Percentiles rank a stretch among this genome's conserved stretches.
These are phyloP conservation scores for Novymonas esmeraldas DNA, from an alignment of 208 protist species.

Conservation along the genomic window DNA sequence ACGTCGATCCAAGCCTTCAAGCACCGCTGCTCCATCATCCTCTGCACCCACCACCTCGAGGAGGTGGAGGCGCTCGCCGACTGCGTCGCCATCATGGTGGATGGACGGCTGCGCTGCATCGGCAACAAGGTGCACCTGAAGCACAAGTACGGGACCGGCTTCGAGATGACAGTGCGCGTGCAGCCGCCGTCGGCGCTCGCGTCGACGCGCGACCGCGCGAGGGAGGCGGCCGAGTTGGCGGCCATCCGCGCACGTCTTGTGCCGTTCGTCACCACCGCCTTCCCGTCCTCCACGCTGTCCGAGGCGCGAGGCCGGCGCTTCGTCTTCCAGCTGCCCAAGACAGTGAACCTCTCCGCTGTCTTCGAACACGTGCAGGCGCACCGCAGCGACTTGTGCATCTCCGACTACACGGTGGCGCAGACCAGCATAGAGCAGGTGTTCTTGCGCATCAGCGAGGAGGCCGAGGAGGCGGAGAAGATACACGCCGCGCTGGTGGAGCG, in stretches of 20 bases:
- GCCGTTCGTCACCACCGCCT: slow-evolving; percentile 27
- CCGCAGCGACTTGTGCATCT: slow-evolving; percentile 38
- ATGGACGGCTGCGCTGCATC: slow-evolving; percentile 83
- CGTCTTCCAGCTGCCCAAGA: slow-evolving; percentile 35
- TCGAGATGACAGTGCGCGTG: slow-evolving; percentile 51
- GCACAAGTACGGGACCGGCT: slow-evolving; percentile 67
- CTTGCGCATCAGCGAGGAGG: slow-evolving; percentile 39
- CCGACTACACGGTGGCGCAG: slow-evolving; percentile 63
- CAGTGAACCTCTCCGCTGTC: slow-evolving; percentile 28
- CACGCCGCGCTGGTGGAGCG: not conserved
- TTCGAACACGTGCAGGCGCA: slow-evolving; percentile 43
- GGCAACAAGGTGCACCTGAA: slow-evolving; percentile 86
- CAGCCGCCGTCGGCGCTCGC: not conserved
- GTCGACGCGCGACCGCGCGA: not conserved
- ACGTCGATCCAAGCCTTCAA: slow-evolving; percentile 49
- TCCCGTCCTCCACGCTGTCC: slow-evolving; percentile 31
- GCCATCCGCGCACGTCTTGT: slow-evolving; percentile 10
- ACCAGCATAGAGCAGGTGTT: slow-evolving; percentile 67
- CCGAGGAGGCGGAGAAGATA: not conserved
- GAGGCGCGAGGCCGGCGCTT: slow-evolving; percentile 23
- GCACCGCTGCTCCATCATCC: slow-evolving; percentile 53
- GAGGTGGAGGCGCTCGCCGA: slow-evolving; percentile 89
- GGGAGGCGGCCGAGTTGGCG: slow-evolving; percentile 1
- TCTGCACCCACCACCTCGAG: slow-evolving; percentile 94
- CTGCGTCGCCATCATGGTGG: slow-evolving; percentile 88